These are phyloP conservation scores for Lactarius pseudohatsudake DNA, from an alignment of 768 basidiomycete species.

Conservation along the genomic window DNA sequence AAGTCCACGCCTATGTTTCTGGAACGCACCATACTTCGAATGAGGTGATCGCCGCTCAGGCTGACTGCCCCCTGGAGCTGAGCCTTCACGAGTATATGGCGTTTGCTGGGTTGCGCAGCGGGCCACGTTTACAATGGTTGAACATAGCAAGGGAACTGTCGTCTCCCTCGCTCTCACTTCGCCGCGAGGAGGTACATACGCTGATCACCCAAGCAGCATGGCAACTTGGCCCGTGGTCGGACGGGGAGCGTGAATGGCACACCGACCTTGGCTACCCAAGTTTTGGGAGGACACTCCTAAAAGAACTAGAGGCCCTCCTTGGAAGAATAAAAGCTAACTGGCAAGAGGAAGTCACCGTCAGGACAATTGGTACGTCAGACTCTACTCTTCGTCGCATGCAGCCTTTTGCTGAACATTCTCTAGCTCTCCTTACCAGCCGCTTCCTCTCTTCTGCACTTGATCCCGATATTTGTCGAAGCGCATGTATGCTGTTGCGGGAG, in stretches of 20 bases:
- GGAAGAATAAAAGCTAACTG: slow-evolving; percentile 42
- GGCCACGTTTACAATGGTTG: neutral
- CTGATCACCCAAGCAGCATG: slow-evolving; percentile 46
- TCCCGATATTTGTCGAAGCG: neutral
- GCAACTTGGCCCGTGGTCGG: slow-evolving; percentile 40
- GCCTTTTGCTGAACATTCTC: neutral
- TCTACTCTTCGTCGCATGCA: neutral
- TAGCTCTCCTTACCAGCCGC: slow-evolving; percentile 17
- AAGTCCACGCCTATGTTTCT: no score
- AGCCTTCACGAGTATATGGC: no score
- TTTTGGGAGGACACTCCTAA: slow-evolving; percentile 41
- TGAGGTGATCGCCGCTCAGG: no score
- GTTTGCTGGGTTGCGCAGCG: no score
- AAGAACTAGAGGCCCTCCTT: slow-evolving; percentile 40
- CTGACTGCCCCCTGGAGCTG: no score
- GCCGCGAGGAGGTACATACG: slow-evolving; percentile 40
- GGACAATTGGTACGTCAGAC: slow-evolving; percentile 11
- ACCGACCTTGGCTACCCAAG: slow-evolving; percentile 33
- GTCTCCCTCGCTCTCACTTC: slow-evolving; percentile 40
- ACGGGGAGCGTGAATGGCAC: slow-evolving; percentile 41
- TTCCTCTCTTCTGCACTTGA: slow-evolving; percentile 10
- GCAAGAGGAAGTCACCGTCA: slow-evolving; percentile 30
- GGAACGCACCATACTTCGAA: no score
- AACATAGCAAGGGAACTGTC: slow-evolving; percentile 36
- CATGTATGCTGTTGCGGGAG: slow-evolving; percentile 5